phyloP scores from a whole-genome alignment of 164 flowering plant species.

The Tetrastigma voinierianum region DNA sequence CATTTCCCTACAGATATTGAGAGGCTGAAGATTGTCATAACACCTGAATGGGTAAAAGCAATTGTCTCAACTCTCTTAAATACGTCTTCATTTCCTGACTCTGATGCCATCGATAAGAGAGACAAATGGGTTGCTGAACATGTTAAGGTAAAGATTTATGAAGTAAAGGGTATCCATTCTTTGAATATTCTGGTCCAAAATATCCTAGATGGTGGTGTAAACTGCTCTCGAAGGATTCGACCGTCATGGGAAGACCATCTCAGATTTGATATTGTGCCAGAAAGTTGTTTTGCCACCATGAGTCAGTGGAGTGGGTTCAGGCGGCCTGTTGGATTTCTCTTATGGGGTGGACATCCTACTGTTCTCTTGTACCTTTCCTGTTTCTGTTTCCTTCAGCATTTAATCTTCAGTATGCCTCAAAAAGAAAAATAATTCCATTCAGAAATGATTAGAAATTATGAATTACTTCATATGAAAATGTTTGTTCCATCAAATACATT shows the following conservation, averaged over 20 bases:
- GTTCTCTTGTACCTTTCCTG: no score
- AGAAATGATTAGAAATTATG: no score
- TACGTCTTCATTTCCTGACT: constrained; percentile 45
- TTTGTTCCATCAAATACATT: no score
- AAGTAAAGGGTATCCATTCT: constrained; percentile 68
- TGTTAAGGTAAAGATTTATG: constrained; percentile 77
- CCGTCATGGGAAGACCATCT: constrained; percentile 91
- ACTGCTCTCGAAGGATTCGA: constrained; percentile 96
- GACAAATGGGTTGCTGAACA: constrained; percentile 51
- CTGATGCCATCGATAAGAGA: constrained; percentile 37
- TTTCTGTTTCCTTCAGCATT: no score
- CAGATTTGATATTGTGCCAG: constrained; percentile 81
- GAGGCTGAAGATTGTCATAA: constrained; percentile 69
- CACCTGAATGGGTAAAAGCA: constrained; percentile 70
- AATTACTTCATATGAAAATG: no score
- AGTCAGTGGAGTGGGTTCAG: constrained; percentile 8
- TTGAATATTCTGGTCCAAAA: constrained; percentile 81
- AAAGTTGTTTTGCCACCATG: constrained; percentile 61
- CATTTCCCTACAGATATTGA: constrained; percentile 69
- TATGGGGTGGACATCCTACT: neutral
- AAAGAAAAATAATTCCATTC: no score
- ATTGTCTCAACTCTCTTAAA: constrained; percentile 53
- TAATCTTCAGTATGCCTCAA: no score
- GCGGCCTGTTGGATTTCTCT: neutral
- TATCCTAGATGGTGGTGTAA: constrained; percentile 94